Base-by-base conservation (phyloP, 2,329 filamentous ascomycete species). In the Fusarium humuli region DNA sequence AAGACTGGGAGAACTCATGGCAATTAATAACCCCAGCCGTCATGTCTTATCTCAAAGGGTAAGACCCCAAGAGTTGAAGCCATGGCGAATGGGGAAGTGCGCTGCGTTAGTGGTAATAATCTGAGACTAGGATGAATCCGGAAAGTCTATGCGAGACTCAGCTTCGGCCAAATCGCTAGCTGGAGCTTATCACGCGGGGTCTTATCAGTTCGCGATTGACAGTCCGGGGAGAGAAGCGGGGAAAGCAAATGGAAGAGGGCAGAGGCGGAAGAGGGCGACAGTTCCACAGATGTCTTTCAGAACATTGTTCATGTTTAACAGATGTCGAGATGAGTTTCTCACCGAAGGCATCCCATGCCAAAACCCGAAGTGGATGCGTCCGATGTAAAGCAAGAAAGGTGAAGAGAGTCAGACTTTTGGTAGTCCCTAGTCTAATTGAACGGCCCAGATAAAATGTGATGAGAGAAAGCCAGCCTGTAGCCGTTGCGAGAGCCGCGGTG, bases 341-440 rank as follows among this genome's bases (percentile, higher is more conserved):
- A 16, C 22, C 40, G 2, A 55, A 46, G 7, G 8, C 27, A 6
- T 10, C 13, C n/a, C 40, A 55, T 13, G 2, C 20, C 7, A 61
- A 61, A n/a, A 60, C 58, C 14, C 23, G 55, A 23, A 44, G 32
- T 7, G 58, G 55, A 1, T 61, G 58, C 5, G 12, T 49, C 4
- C 46, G 58, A 7, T 61, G 58, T 22, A 61, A 59, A 13, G 12
- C 54, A 18, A 44, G 34, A 50, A 61, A 61, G 58, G 58, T 61
- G 1, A 37, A 37, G 11, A 37, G 34, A 37, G 34, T 3, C 10
- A 37, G 4, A 57, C 2, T 2, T 12, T 3, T 16, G 1, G 5
- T 10, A 20, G 1, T 7, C 5, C 13, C 2, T 10, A 23, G 6
- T 8, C 34, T 37, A 18, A 23, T 16, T 23, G 14, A 54, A 14